phyloP scores from a whole-genome alignment of 441 rosid species.

The Eutrema salsugineum region DNA sequence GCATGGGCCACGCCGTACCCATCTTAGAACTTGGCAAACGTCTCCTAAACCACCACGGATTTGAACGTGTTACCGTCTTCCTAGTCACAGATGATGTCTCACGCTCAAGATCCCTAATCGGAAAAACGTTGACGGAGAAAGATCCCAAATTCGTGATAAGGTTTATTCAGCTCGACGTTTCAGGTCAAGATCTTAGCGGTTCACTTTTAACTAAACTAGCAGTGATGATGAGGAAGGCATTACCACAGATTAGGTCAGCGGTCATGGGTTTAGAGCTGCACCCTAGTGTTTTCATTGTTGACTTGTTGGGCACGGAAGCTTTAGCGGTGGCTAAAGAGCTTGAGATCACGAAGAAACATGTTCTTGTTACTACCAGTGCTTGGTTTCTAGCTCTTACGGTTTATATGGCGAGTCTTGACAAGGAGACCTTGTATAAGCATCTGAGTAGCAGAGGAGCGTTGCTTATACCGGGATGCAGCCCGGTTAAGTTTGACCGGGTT shows the following conservation, averaged over 20 bases:
- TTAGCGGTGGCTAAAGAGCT: conserved; percentile 44
- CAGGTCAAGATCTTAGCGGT: conserved; percentile 26
- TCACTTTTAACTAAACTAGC: conserved; percentile 22
- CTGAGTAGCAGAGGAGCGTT: conserved; percentile 34
- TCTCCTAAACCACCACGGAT: conserved; percentile 26
- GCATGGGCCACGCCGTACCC: conserved; percentile 30
- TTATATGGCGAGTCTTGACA: conserved; percentile 42
- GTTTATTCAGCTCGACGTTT: conserved; percentile 23
- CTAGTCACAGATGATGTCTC: conserved; percentile 29
- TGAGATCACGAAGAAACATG: conserved; percentile 36
- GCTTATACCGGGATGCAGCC: conserved; percentile 52
- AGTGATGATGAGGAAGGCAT: conserved; percentile 30
- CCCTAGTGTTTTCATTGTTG: conserved; percentile 44
- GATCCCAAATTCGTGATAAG: conserved; percentile 21
- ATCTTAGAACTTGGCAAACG: conserved; percentile 28
- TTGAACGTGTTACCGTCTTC: conserved; percentile 39
- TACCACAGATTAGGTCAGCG: conserved; percentile 23
- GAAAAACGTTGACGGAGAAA: not conserved
- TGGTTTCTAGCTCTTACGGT: conserved; percentile 48
- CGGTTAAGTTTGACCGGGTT: conserved; percentile 40
- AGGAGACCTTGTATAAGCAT: conserved; percentile 34
- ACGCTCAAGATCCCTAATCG: conserved; percentile 24
- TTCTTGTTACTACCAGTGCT: conserved; percentile 42
- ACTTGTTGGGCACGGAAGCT: conserved; percentile 55
- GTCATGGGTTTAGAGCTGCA: not conserved